These are phyloP conservation scores for Penicillium silybi DNA, from an alignment of 495 filamentous ascomycete species.

Conservation along the genomic window DNA sequence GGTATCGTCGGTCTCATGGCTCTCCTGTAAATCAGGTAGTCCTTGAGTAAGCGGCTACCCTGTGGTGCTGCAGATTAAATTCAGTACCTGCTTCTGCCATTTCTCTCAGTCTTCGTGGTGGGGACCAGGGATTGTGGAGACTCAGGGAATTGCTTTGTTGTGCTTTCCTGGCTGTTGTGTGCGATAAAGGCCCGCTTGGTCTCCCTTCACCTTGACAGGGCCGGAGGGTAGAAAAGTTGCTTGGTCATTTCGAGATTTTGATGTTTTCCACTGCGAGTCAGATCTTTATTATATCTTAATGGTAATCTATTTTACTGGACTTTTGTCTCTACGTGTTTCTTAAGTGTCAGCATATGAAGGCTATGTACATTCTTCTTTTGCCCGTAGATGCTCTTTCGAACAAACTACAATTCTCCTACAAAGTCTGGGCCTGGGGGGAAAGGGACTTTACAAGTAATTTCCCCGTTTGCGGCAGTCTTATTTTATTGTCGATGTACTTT, in stretches of 20 bases:
- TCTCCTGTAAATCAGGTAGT: conserved; percentile 31
- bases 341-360: not conserved
- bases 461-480: not conserved
- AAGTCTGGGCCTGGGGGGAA: not conserved
- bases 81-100: not conserved
- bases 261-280: conserved; percentile 11
- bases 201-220: conserved; percentile 4
- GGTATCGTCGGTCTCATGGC: conserved; percentile 39
- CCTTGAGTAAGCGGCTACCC: not conserved
- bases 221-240: conserved; percentile 12
- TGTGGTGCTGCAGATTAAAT: not conserved
- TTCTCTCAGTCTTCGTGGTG: conserved; percentile 18
- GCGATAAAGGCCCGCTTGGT: conserved; percentile 14
- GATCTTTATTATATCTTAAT: conserved; percentile 19
- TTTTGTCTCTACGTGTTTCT: not conserved
- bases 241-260: conserved; percentile 29
- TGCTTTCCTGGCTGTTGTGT: conserved; percentile 5
- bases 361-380: not conserved
- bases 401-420: not conserved
- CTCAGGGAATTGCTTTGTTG: conserved; percentile 7
- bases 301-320: conserved; percentile 20
- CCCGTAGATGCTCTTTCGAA: not conserved
- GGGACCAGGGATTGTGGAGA: conserved; percentile 3
- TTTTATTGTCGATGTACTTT: not conserved
- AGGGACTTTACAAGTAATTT: not conserved